Conservation (phyloP, 306 rosid genomes). For the Abrus pulchellus region DNA sequence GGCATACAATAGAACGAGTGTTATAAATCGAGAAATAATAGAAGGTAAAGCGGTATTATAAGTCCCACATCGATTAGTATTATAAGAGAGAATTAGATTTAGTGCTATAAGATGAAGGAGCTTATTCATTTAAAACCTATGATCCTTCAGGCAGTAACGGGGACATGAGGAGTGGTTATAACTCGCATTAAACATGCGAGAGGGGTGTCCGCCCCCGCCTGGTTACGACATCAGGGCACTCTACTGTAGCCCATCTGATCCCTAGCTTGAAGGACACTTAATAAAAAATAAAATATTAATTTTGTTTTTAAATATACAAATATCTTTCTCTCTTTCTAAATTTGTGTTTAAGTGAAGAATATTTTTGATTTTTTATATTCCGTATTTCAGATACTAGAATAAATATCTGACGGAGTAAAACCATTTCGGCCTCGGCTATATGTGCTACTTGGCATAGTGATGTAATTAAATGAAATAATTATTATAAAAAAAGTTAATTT, state of each 20-base stretch:
- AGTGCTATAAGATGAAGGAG: not conserved
- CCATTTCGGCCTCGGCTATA: too few species aligned
- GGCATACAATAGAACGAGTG: too few species aligned
- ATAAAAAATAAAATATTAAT: too few species aligned
- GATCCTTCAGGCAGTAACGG: constrained; percentile 95
- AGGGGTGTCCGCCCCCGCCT: constrained; percentile 79
- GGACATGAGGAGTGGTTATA: constrained; percentile 81
- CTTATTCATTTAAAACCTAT: rapidly evolving
- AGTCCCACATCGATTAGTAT: constrained; percentile 60
- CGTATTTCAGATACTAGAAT: too few species aligned
- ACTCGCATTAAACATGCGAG: constrained; percentile 54
- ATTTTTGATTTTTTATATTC: too few species aligned
- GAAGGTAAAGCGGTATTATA: not conserved
- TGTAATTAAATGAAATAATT: too few species aligned
- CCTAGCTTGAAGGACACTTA: constrained; percentile 49
- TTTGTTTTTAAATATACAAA: not conserved
- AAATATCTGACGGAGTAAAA: too few species aligned
- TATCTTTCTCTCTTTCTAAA: too few species aligned
- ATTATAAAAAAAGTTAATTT: too few species aligned
- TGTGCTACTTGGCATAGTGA: too few species aligned
- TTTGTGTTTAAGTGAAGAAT: not conserved
- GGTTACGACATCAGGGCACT: constrained; percentile 87
- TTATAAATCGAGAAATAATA: too few species aligned
- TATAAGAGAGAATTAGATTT: rapidly evolving
- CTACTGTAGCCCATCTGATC: constrained; percentile 71